Conservation (phyloP, 805 yeast species). For the Wickerhamomyces canadensis region DNA sequence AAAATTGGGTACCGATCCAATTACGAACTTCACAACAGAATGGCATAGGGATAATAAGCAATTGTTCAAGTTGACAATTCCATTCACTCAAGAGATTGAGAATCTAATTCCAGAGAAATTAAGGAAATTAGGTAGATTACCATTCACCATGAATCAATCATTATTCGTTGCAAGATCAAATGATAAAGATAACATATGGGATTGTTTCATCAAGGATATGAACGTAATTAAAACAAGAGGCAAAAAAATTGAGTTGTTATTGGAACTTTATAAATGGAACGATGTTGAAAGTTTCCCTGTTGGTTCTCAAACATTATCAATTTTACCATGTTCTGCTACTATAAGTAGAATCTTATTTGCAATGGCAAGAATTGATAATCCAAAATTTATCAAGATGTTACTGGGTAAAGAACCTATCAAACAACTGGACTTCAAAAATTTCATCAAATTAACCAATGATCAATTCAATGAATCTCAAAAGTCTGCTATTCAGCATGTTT, state of each 20-base stretch:
- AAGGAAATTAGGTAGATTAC: constrained; percentile 48
- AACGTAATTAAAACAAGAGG: constrained; percentile 27
- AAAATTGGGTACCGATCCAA: constrained; percentile 39
- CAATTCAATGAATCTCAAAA: constrained; percentile 55
- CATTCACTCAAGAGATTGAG: constrained; percentile 42
- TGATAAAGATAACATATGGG: constrained; percentile 54
- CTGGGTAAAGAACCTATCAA: constrained; percentile 50
- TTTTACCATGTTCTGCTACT: constrained; percentile 61
- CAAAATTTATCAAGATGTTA: constrained; percentile 45
- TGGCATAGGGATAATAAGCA: constrained; percentile 44
- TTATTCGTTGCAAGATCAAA: constrained; percentile 42
- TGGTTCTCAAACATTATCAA: constrained; percentile 31
- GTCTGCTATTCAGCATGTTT: constrained; percentile 32
- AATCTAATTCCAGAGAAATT: constrained; percentile 45
- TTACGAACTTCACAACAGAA: constrained; percentile 43
- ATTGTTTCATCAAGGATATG: constrained; percentile 45
- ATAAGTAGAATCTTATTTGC: constrained; percentile 60
- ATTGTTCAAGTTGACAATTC: constrained; percentile 37
- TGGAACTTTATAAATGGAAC: constrained; percentile 58
- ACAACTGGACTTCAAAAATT: constrained; percentile 53
- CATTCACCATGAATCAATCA: constrained; percentile 55
- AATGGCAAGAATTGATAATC: constrained; percentile 53
- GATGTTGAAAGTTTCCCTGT: constrained; percentile 40
- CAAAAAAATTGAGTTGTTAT: constrained; percentile 35
- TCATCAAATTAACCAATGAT: constrained; percentile 42